These are phyloP conservation scores for Penicillium fuscoglaucum DNA, from an alignment of 2,329 filamentous ascomycete species.

Conservation along the genomic window DNA sequence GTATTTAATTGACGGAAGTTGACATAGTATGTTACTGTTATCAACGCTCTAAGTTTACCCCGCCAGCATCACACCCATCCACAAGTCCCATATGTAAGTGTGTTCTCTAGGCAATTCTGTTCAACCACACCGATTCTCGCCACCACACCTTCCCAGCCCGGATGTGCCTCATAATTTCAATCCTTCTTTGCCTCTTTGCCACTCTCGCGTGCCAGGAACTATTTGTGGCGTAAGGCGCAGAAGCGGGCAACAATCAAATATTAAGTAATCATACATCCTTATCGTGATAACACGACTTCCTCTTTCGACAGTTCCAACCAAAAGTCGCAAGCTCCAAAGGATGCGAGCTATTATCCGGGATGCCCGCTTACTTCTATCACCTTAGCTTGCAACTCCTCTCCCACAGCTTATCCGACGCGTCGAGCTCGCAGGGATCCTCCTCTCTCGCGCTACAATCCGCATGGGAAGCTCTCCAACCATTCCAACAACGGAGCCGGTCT, in stretches of 20 bases:
- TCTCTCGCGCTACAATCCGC: constrained; percentile 37
- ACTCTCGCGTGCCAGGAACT: constrained; percentile 8
- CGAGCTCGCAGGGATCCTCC: constrained; percentile 10
- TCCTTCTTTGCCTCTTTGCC: constrained; percentile 8
- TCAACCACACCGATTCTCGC: background rate
- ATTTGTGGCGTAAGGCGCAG: background rate
- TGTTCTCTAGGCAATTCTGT: background rate
- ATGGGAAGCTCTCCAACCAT: constrained; percentile 40
- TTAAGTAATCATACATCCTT: constrained; percentile 13
- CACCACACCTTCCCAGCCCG: background rate
- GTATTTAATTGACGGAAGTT: background rate
- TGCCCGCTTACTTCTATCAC: constrained; percentile 66
- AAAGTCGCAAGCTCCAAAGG: constrained; percentile 10
- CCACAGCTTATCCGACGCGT: background rate
- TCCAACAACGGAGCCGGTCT: constrained; percentile 31
- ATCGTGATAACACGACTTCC: constrained; percentile 8
- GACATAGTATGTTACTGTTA: background rate
- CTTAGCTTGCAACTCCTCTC: constrained; percentile 59
- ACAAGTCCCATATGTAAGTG: background rate
- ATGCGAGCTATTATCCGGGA: constrained; percentile 43
- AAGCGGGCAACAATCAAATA: background rate
- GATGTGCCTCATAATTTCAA: background rate
- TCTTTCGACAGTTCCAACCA: constrained; percentile 1
- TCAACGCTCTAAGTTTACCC: background rate
- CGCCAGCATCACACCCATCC: background rate